Evolutionary conservation across 2,329 filamentous ascomycete genomes (phyloP).

Genomic region (Akanthomyces dipterigenus): DNA sequence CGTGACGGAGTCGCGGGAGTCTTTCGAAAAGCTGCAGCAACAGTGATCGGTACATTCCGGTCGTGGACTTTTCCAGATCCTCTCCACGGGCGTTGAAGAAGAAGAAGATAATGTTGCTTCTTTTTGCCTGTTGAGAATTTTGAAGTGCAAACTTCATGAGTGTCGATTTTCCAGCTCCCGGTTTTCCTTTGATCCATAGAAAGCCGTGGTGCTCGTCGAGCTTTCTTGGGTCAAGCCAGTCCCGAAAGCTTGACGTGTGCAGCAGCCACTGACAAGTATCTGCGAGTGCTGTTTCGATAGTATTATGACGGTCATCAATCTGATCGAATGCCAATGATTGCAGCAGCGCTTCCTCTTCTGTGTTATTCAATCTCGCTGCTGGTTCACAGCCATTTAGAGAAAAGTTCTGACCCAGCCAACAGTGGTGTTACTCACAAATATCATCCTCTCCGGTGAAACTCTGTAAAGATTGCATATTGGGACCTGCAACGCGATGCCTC

Average conservation of each 20-base stretch:
- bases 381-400: too few relatives aligned
- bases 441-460: too few relatives aligned
- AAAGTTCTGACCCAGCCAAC: too few relatives aligned
- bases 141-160: slow-evolving; percentile 36
- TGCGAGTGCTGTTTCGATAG: not conserved
- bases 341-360: not conserved
- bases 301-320: not conserved
- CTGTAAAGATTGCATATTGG: too few relatives aligned
- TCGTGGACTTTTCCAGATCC: slow-evolving; percentile 34
- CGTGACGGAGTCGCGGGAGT: slow-evolving; percentile 15
- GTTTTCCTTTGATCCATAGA: slow-evolving; percentile 36
- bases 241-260: not conserved
- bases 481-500: too few relatives aligned
- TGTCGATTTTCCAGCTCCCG: slow-evolving; percentile 38
- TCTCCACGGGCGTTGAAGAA: slow-evolving; percentile 44
- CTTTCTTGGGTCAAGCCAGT: slow-evolving; percentile 6
- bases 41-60: slow-evolving; percentile 43
- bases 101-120: slow-evolving; percentile 30
- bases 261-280: not conserved
- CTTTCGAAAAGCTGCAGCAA: slow-evolving; percentile 35
- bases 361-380: too few relatives aligned
- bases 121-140: slow-evolving; percentile 8
- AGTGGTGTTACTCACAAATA: too few relatives aligned
- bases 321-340: not conserved
- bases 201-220: not conserved